These are phyloP conservation scores for Chalciporus sphaerocephalus DNA, from an alignment of 768 basidiomycete species.

Conservation along the genomic window DNA sequence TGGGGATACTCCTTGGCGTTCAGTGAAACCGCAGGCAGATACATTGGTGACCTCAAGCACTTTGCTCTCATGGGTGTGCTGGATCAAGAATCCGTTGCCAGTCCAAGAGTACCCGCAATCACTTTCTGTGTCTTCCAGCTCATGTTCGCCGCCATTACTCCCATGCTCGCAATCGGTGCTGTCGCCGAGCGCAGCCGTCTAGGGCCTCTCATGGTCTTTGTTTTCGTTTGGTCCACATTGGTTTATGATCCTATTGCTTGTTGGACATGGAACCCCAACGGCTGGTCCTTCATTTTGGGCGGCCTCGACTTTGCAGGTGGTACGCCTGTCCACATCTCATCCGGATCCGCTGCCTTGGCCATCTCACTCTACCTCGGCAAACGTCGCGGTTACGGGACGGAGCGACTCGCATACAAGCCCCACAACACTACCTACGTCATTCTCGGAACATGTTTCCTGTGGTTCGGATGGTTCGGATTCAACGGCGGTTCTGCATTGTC, in stretches of 20 bases:
- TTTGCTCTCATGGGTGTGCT: slow-evolving; percentile 82
- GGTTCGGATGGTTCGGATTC: slow-evolving; percentile 97
- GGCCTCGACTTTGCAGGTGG: slow-evolving; percentile 94
- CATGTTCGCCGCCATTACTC: slow-evolving; percentile 89
- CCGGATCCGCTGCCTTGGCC: slow-evolving; percentile 86
- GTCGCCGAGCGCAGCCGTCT: slow-evolving; percentile 86
- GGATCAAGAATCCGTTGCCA: slow-evolving; percentile 69
- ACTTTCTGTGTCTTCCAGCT: slow-evolving; percentile 82
- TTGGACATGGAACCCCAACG: slow-evolving; percentile 90
- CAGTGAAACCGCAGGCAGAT: slow-evolving; percentile 66
- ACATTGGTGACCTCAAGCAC: slow-evolving; percentile 82
- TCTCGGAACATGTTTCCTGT: slow-evolving; percentile 89
- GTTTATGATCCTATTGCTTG: slow-evolving; percentile 94
- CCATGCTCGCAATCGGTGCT: slow-evolving; percentile 87
- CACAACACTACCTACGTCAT: slow-evolving; percentile 92
- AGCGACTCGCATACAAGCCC: slow-evolving; percentile 87
- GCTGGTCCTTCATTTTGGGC: slow-evolving; percentile 73
- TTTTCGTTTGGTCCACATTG: slow-evolving; percentile 84
- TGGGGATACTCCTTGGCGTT: slow-evolving; percentile 96
- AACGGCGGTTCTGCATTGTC: slow-evolving; percentile 89
- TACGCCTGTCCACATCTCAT: slow-evolving; percentile 94
- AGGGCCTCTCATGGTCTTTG: slow-evolving; percentile 83
- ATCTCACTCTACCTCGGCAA: slow-evolving; percentile 90
- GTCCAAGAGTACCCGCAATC: slow-evolving; percentile 63
- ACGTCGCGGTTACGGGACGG: slow-evolving; percentile 87